Conservation (phyloP, 768 basidiomycete species). For the Amylocystis lapponica region DNA sequence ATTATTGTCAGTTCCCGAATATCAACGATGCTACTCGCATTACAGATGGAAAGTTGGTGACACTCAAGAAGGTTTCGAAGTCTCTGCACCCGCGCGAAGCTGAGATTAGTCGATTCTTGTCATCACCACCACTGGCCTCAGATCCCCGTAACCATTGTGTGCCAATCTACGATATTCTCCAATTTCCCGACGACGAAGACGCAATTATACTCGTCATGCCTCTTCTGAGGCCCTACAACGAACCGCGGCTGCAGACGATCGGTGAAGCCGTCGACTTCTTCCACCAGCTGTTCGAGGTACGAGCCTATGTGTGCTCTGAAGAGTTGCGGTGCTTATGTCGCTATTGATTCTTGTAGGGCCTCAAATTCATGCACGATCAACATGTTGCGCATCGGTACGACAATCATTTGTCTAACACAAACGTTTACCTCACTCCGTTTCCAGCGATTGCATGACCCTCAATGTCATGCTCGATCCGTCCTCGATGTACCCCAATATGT, state of each 20-base stretch:
- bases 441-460: neutral
- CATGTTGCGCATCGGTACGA: slow-evolving; percentile 32
- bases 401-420: neutral
- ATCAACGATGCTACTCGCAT: slow-evolving; percentile 16
- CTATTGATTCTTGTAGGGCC: slow-evolving; percentile 17
- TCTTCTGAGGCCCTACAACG: slow-evolving; percentile 18
- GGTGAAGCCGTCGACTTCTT: slow-evolving; percentile 32
- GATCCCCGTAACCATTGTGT: slow-evolving; percentile 24
- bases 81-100: slow-evolving; percentile 18
- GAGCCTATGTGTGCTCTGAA: no score
- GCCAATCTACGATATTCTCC: slow-evolving; percentile 17
- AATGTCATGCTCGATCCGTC: slow-evolving; percentile 18
- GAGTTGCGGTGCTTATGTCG: neutral
- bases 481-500: slow-evolving; percentile 11
- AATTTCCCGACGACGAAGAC: slow-evolving; percentile 6
- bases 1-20: neutral
- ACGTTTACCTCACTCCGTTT: neutral
- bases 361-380: slow-evolving; percentile 33
- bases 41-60: slow-evolving; percentile 12
- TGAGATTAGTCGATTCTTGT: slow-evolving; percentile 21
- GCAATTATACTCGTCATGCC: slow-evolving; percentile 30
- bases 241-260: slow-evolving; percentile 28
- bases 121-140: slow-evolving; percentile 11
- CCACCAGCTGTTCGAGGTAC: slow-evolving; percentile 27
- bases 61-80: slow-evolving; percentile 10